Evolutionary conservation across 805 yeast genomes (phyloP).

Genomic region (Saccharomycopsis sp.): DNA sequence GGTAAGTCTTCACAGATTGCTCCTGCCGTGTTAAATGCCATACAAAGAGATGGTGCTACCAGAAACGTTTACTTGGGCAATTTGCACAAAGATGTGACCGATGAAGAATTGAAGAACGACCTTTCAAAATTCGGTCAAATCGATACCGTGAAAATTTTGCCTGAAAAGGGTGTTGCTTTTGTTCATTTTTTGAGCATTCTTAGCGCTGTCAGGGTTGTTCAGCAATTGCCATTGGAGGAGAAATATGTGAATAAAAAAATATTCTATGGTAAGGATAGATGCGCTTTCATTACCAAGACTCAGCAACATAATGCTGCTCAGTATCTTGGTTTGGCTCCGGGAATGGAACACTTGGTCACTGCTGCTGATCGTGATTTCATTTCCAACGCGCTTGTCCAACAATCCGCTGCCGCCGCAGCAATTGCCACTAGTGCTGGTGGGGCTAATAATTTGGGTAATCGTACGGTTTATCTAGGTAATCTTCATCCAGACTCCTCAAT

Average conservation of each 20-base stretch:
- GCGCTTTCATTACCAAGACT: slow-evolving; percentile 89
- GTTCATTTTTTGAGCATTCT: slow-evolving; percentile 83
- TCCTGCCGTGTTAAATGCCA: slow-evolving; percentile 68
- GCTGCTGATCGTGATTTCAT: slow-evolving; percentile 53
- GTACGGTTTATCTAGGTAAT: slow-evolving; percentile 88
- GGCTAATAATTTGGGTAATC: slow-evolving; percentile 81
- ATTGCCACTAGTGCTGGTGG: slow-evolving; percentile 95
- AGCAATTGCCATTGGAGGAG: slow-evolving; percentile 57
- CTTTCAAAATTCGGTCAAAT: slow-evolving; percentile 71
- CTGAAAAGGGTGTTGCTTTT: slow-evolving; percentile 81
- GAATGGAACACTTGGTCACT: slow-evolving; percentile 73
- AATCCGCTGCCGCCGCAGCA: slow-evolving; percentile 96
- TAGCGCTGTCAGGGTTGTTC: slow-evolving; percentile 81
- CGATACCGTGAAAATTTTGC: slow-evolving; percentile 74
- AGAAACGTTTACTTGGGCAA: slow-evolving; percentile 89
- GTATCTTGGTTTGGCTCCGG: slow-evolving; percentile 85
- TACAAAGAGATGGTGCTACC: slow-evolving; percentile 82
- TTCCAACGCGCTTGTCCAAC: slow-evolving; percentile 77
- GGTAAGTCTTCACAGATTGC: slow-evolving; percentile 73
- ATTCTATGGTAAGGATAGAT: slow-evolving; percentile 89
- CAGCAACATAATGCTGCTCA: slow-evolving; percentile 98
- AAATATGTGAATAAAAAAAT: slow-evolving; percentile 74
- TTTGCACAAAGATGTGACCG: slow-evolving; percentile 58
- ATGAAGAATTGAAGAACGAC: slow-evolving; percentile 59
- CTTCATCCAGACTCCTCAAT: slow-evolving; percentile 81